These are phyloP conservation scores for Collybiopsis confluens DNA, from an alignment of 768 basidiomycete genomes.

Conservation along the genomic window DNA sequence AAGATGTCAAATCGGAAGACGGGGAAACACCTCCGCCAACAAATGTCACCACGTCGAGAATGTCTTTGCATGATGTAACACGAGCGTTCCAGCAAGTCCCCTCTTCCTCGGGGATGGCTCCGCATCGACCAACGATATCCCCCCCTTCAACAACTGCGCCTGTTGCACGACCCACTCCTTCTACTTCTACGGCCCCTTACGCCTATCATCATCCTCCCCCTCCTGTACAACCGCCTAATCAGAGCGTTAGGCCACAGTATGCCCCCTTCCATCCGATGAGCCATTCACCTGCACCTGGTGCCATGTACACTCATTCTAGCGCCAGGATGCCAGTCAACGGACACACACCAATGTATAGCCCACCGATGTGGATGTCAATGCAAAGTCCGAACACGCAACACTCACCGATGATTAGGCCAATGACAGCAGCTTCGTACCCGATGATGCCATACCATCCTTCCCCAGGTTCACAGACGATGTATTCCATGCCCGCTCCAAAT, in stretches of 20 bases:
- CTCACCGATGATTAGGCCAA: conserved; percentile 50
- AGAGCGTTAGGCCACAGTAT: conserved; percentile 53
- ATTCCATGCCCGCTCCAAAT: conserved; percentile 33
- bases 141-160: conserved; percentile 45
- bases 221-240: conserved; percentile 39
- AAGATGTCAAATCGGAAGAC: conserved; percentile 84
- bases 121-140: conserved; percentile 48
- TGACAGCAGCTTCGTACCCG: conserved; percentile 60
- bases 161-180: conserved; percentile 40
- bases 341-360: conserved; percentile 54
- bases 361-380: conserved; percentile 65
- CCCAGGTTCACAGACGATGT: conserved; percentile 41
- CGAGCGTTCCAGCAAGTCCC: conserved; percentile 88
- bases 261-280: conserved; percentile 51
- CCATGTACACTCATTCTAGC: conserved; percentile 64
- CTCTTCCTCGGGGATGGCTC: conserved; percentile 40
- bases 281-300: conserved; percentile 63
- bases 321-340: conserved; percentile 64
- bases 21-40: conserved; percentile 74
- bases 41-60: conserved; percentile 58
- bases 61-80: conserved; percentile 80
- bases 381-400: conserved; percentile 42
- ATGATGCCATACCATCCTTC: conserved; percentile 63
- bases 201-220: conserved; percentile 23
- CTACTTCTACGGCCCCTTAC: neutral